Base-by-base conservation (phyloP, 2,329 filamentous ascomycete genomes). In the Colletotrichum liaoningense region DNA sequence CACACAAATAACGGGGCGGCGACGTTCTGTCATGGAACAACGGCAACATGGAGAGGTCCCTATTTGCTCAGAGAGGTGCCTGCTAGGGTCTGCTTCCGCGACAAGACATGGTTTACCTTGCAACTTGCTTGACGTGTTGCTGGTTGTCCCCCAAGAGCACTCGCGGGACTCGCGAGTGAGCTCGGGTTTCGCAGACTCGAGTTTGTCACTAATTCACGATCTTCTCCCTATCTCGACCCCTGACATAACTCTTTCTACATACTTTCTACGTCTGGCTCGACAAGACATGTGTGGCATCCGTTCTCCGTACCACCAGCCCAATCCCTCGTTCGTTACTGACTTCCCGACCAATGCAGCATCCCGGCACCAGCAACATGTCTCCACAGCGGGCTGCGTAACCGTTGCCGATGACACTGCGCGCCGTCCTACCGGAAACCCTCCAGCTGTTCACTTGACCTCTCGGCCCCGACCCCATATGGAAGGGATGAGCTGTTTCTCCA, bases 361-460 rank as follows among this genome's bases (percentile, higher is more conserved):
- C 64, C 65, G 28, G 64, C 64, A 62, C 64, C 56, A 49, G 35
- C 59, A 11, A 35, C n/a, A 26, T 52, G 26, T n/a, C 52, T 64
- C 67, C 49, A 46, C 49, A n/a, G 8, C 49, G 52, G 56, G 46
- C 26, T 57, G 57, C 52, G 52, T 63, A 63, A 63, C 46, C 56
- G 49, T 63, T 63, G 35, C 57, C 64, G 63, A 63, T 67, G 63
- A 49, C 69, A 70, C 67, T 38, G 35, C 46, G 16, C 56, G 26
- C 63, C 57, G 69, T 55, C 68, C 68, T 74, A 68, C 67, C 72
- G 68, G 68, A 63, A 72, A 72, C 24, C 58, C 56, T 64, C 72
- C 68, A 63, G 69, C 33, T 72, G 63, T 58, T 72, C 72, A 74
- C 72, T 72, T 67, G 72, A 74, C 72, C 68, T 26, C 63, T 56